These are phyloP conservation scores for Voacanga thouarsii DNA, from an alignment of 257 asterid genomes.

Conservation along the genomic window DNA sequence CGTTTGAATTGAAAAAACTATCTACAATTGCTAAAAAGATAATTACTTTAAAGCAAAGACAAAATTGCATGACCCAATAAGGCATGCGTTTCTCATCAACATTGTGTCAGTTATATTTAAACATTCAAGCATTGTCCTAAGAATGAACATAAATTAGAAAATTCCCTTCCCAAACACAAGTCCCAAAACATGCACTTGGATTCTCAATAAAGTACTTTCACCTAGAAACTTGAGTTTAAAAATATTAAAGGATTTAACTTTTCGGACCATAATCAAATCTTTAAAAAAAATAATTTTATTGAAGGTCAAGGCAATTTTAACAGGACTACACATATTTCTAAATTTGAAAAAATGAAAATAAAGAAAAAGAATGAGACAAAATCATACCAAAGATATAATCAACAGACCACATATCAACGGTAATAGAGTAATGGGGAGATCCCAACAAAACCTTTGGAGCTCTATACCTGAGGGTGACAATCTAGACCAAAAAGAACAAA, in stretches of 20 bases:
- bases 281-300: neutral
- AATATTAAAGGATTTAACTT: neutral
- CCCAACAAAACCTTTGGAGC: conserved; percentile 96
- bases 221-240: neutral
- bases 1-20: neutral
- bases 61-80: neutral
- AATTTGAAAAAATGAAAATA: neutral
- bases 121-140: no score
- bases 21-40: neutral
- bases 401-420: conserved; percentile 97
- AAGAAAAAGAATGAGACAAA: neutral
- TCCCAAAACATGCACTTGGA: no score
- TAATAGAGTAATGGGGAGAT: conserved; percentile 84
- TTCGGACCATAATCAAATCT: neutral
- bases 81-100: neutral
- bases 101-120: neutral
- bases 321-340: neutral
- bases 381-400: conserved; percentile 82
- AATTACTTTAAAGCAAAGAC: neutral
- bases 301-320: neutral
- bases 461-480: conserved; percentile 94
- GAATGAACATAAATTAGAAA: neutral
- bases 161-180: neutral
- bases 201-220: neutral
- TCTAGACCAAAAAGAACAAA: conserved; percentile 30